Evolutionary conservation across 2,329 filamentous ascomycete genomes (phyloP), one percentile per base, ranked within the genome.

Genomic region (Trichophyton schoenleinii): DNA sequence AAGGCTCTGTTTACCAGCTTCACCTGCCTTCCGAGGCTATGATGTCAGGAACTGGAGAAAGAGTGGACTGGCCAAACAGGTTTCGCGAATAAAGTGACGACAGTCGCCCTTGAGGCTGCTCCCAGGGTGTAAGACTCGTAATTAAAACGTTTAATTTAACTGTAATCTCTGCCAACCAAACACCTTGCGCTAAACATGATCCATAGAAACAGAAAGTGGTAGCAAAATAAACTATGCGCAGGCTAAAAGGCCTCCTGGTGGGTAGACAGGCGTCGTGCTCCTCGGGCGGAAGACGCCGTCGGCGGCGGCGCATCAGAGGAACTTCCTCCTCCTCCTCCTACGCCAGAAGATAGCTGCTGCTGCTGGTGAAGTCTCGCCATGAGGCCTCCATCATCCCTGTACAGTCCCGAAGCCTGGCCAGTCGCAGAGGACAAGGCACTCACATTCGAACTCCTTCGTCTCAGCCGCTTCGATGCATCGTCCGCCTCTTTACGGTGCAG

Each of bases 401-500:
- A 55, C 11, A 55, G 20, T n/a, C 25, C 15, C 46, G 28, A 49
- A 11, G 41, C 28, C 42, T 55, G 31, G 28, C 61, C 57, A 3
- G 57, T 38, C 3, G 57, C 41, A 7, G 31, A 62, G 7, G 64
- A 59, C 13, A 42, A 31, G 6, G 34, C 46, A 60, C 72, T 75
- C 18, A 73, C 61, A 34, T 68, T 73, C 3, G 74, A 76, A 13
- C 67, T 60, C 13, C 73, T 71, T 8, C 74, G 71, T 57, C 71
- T 73, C 64, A 76, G 68, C 46, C 79, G 71, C 25, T 74, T 74
- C 22, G 77, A 76, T 0, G 78, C 78, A 62, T 83, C 80, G 28
- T 75, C 75, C 3, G 78, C 77, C 66, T 87, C 85, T 61, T 82
- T 83, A 64, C 81, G 75, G 60, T 86, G 80, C 2, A 87, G 71